These are phyloP conservation scores for Eimeria falciformis DNA, from an alignment of 169 alveolate genomes.

Conservation along the genomic window DNA sequence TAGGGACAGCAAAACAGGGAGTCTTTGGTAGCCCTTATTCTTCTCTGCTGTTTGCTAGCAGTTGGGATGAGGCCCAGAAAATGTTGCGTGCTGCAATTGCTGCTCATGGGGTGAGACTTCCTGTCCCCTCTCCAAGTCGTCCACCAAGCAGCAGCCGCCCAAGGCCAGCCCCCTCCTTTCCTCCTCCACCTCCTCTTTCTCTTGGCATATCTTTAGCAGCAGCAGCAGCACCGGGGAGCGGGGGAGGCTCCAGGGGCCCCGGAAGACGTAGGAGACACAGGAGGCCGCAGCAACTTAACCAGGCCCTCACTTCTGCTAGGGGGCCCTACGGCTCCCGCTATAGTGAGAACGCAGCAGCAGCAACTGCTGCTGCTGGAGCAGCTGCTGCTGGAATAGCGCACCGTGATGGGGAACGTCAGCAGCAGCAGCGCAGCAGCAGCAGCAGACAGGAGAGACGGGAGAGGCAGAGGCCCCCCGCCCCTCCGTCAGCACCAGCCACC, in stretches of 20 bases:
- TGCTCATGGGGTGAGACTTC: neutral
- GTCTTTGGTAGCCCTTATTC: neutral
- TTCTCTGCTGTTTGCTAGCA: neutral
- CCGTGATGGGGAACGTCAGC: neutral
- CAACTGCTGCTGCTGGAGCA: neutral
- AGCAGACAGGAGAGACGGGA: neutral
- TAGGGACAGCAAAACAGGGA: neutral
- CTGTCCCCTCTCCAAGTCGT: neutral
- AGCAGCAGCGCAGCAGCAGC: conserved; percentile 3
- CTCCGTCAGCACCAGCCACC: neutral
- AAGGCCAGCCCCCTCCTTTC: neutral
- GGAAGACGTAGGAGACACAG: neutral
- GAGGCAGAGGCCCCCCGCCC: too few species aligned
- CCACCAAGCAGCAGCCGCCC: neutral
- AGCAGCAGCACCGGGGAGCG: neutral
- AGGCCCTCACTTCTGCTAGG: neutral
- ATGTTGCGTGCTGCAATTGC: neutral
- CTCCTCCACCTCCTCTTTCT: too few species aligned
- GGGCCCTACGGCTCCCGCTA: too few species aligned
- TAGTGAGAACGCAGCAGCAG: neutral
- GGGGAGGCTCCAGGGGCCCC: neutral
- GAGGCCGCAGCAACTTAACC: neutral
- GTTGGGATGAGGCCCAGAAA: neutral
- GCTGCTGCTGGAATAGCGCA: neutral
- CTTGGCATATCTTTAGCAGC: too few species aligned